Evolutionary conservation across 202 grass and related monocot genomes (phyloP).

Genomic region (Carex arenaria): DNA sequence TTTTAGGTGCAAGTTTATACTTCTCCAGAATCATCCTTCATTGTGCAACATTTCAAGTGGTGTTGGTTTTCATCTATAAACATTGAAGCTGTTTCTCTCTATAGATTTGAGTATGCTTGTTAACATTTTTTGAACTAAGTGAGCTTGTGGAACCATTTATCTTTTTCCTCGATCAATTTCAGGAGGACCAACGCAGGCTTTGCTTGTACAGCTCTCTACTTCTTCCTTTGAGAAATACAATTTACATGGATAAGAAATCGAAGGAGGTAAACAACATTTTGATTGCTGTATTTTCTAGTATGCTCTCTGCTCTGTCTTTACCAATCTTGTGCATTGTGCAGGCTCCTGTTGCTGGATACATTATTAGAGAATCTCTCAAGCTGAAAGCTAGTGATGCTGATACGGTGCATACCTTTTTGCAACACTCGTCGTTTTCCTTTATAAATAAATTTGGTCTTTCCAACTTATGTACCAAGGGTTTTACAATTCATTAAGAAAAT

Average conservation of each 20-base stretch:
- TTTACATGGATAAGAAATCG: conserved; percentile 73
- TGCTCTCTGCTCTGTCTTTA: background rate
- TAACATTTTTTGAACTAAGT: background rate
- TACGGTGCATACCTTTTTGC: conserved; percentile 42
- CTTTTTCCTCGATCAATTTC: conserved; percentile 30
- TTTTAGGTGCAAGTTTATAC: background rate
- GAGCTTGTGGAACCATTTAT: conserved; percentile 19
- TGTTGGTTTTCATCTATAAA: background rate
- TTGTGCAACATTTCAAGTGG: background rate
- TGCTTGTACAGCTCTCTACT: conserved; percentile 73
- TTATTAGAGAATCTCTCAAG: conserved; percentile 82
- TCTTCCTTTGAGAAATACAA: conserved; percentile 48
- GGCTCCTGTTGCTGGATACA: conserved; percentile 66
- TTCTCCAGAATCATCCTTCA: background rate
- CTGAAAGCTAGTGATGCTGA: conserved; percentile 80
- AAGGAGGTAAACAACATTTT: conserved; percentile 58
- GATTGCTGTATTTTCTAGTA: background rate
- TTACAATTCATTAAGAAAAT: background rate
- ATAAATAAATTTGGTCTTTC: background rate
- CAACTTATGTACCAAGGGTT: background rate
- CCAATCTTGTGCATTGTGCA: conserved; percentile 32
- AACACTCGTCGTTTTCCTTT: background rate
- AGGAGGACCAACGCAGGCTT: conserved; percentile 82
- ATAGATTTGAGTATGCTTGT: background rate
- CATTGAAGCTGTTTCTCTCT: background rate